These are phyloP conservation scores for Ophiostoma ips DNA, from an alignment of 2,329 filamentous ascomycete genomes.

Conservation along the genomic window DNA sequence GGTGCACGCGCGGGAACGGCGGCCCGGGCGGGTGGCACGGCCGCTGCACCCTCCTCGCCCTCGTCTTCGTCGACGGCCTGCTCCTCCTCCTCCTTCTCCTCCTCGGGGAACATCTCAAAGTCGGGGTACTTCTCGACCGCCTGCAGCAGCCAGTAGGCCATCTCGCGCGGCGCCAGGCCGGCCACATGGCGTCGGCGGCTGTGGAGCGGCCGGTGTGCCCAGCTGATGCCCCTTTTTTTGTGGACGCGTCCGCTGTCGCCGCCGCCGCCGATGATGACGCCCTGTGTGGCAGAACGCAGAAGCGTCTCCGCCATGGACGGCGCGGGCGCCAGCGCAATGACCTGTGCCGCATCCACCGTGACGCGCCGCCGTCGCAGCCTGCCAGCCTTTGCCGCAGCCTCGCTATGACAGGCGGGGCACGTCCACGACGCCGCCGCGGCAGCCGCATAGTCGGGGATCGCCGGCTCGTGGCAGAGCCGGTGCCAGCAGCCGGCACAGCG, in stretches of 20 bases:
- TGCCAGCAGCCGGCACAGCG: conserved; percentile 70
- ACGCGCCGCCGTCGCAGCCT: not conserved
- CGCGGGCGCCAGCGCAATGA: too few species aligned
- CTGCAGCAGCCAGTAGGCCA: conserved; percentile 52
- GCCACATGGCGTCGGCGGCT: conserved; percentile 24
- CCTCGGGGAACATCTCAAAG: conserved; percentile 46
- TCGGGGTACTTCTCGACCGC: conserved; percentile 48
- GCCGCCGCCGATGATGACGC: too few species aligned
- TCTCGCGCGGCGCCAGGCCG: conserved; percentile 42
- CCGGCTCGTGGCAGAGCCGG: conserved; percentile 66
- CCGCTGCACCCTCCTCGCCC: not conserved
- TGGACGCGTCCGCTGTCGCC: not conserved
- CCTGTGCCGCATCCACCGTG: not conserved
- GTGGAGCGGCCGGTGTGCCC: not conserved
- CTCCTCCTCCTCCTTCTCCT: conserved; percentile 10
- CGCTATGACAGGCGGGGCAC: conserved; percentile 27
- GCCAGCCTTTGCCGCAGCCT: not conserved
- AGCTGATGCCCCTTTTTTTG: not conserved
- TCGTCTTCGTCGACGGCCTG: not conserved
- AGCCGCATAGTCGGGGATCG: conserved; percentile 45
- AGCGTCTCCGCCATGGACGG: not conserved
- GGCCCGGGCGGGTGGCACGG: not conserved
- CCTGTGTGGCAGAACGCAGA: too few species aligned
- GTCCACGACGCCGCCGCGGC: conserved; percentile 42
- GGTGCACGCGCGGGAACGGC: too few species aligned